Evolutionary conservation across 805 yeast genomes (phyloP).

Genomic region (Hemisphaericaspora nanyangensis): DNA sequence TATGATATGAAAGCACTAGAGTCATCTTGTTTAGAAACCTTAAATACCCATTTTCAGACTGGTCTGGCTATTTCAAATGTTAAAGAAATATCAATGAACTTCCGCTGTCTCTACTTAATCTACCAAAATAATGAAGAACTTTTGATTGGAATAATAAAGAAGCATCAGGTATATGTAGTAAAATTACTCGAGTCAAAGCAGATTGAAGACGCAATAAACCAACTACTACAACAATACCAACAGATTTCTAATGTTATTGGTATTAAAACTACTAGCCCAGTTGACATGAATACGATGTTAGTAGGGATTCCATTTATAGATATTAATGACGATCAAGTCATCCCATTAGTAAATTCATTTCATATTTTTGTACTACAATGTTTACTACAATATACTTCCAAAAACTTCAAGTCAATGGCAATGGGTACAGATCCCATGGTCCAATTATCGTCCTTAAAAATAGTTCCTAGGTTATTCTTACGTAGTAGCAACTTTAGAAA

Average conservation of each 20-base stretch:
- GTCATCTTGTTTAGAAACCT: not conserved
- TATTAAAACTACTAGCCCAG: not conserved
- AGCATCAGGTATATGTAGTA: conserved; percentile 26
- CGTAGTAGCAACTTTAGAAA: conserved; percentile 14
- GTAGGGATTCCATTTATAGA: conserved; percentile 10
- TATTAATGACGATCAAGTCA: conserved; percentile 4
- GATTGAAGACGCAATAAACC: conserved; percentile 9
- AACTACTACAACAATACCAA: conserved; percentile 7
- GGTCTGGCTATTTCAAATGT: not conserved
- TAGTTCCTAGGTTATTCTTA: conserved; percentile 16
- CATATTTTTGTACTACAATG: conserved; percentile 28
- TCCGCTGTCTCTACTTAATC: conserved; percentile 16
- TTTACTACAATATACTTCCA: conserved; percentile 19
- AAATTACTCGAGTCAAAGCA: conserved; percentile 17
- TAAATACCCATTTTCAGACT: not conserved
- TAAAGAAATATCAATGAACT: conserved; percentile 11
- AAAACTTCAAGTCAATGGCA: conserved; percentile 12
- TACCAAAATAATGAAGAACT: conserved; percentile 6
- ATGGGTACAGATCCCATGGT: conserved; percentile 9
- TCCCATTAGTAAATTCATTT: conserved; percentile 18
- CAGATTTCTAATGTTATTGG: not conserved
- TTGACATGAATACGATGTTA: conserved; percentile 2
- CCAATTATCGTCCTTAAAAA: conserved; percentile 9
- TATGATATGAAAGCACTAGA: conserved; percentile 5
- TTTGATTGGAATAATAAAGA: conserved; percentile 13